Conservation (phyloP, 2,329 filamentous ascomycete genomes). For the Verticillium isaacii region DNA sequence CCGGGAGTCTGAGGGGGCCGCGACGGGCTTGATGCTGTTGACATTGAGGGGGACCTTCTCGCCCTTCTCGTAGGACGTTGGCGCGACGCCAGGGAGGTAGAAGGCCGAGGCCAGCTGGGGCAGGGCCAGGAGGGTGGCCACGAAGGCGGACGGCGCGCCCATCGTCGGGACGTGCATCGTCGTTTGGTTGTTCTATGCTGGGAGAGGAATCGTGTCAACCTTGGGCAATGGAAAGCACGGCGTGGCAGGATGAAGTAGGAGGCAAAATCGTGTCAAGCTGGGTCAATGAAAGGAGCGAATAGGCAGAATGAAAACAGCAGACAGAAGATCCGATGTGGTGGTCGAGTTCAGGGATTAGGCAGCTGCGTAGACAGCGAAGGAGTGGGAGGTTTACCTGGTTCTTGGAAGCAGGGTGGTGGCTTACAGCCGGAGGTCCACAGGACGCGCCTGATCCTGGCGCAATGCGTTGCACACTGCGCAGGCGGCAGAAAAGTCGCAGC, state of each 20-base stretch:
- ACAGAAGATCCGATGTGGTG: not conserved
- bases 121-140: conserved; percentile 41
- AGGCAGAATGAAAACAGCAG: not conserved
- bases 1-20: conserved; percentile 70
- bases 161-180: conserved; percentile 37
- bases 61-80: conserved; percentile 80
- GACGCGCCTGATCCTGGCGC: not conserved
- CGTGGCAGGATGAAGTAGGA: not conserved
- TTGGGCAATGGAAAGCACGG: not conserved
- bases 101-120: conserved; percentile 66
- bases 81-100: conserved; percentile 93
- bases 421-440: not conserved
- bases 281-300: not conserved
- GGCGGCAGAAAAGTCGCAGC: not conserved
- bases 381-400: not conserved
- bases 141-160: conserved; percentile 43
- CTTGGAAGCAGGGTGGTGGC: not conserved
- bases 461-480: not conserved
- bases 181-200: conserved; percentile 16
- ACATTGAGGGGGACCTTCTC: conserved; percentile 84
- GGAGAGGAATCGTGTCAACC: not conserved
- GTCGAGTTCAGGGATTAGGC: not conserved
- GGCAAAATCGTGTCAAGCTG: not conserved
- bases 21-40: conserved; percentile 85
- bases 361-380: not conserved